Evolutionary conservation across 768 basidiomycete genomes (phyloP), one percentile per base, ranked within the genome.

Genomic region (Amanita inopinata): DNA sequence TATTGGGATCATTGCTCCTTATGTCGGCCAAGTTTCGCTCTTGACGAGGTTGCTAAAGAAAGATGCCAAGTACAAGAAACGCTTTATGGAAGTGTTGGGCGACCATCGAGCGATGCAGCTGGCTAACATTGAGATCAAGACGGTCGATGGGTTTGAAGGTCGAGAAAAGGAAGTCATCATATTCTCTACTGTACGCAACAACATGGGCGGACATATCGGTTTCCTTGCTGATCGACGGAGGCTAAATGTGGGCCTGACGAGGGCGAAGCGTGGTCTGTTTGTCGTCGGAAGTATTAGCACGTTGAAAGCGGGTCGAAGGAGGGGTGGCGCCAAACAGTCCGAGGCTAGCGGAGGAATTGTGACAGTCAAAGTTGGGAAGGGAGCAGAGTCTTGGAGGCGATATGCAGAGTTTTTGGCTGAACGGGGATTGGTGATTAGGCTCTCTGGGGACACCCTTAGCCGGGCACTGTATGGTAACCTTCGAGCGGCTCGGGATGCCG

Each of bases 91-190:
- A 4, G 69, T 76, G 0, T 67, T 93, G 17, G 90, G 89, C 15
- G 60, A 70, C 10, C 70, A 70, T 34, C 78, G 88, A 18, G 77
- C 70, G 14, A 65, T 73, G 61, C 79, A 92, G 49, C 58, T 89
- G 5, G 54, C 63, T 0, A 58, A 73, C 40, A 71, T 96, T 39
- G 91, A 94, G 59, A 74, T 94, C 53, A 88, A 86, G 64, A 94
- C 91, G 0, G 91, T 96, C 10, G 91, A 96, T 52, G 91, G 91
- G 14, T 96, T 93, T 58, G 89, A 96, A 59, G 91, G 91, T 9
- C 73, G 89, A 33, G 89, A 96, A 65, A 94, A 94, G 63, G 83
- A 89, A 22, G 78, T 94, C 31, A 86, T 96, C 49, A 71, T 96
- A 32, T 92, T 96, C 59, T 89, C 86, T 31, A 92, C 90, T 2